Conservation (phyloP, 345 rosid species). For the Moringa oleifera region DNA sequence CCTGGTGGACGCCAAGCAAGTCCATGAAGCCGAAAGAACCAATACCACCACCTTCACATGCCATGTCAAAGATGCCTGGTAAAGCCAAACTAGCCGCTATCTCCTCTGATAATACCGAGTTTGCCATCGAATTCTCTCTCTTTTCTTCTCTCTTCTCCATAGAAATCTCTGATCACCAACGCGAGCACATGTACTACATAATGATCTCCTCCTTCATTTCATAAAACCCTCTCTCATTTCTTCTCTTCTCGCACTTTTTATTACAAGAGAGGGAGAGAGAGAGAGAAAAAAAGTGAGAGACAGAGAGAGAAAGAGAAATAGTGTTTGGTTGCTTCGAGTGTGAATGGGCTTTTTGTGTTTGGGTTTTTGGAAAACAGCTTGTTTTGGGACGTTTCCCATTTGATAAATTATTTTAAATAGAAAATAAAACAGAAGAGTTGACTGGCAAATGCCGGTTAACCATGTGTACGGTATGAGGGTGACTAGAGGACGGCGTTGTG, state of each 20-base stretch:
- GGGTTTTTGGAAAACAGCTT: slow-evolving; percentile 66
- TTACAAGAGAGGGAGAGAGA: slow-evolving; percentile 1
- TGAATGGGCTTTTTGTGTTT: slow-evolving; percentile 31
- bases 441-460: slow-evolving; percentile 67
- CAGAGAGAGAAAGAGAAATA: slow-evolving; percentile 19
- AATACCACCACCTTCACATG: slow-evolving; percentile 2
- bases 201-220: too few species aligned
- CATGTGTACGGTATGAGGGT: slow-evolving; percentile 24
- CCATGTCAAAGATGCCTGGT: slow-evolving; percentile 57
- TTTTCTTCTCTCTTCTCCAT: slow-evolving; percentile 29
- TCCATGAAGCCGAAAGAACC: slow-evolving; percentile 43
- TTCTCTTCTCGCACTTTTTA: slow-evolving; percentile 3
- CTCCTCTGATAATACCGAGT: slow-evolving; percentile 41
- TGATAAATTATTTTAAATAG: not conserved
- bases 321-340: slow-evolving; percentile 26
- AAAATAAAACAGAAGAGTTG: slow-evolving; percentile 13
- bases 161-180: slow-evolving; percentile 5
- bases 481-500: slow-evolving; percentile 33
- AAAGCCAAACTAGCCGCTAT: slow-evolving; percentile 25
- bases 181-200: too few species aligned
- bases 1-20: slow-evolving; percentile 36
- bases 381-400: slow-evolving; percentile 51
- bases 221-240: not conserved
- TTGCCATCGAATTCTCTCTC: slow-evolving; percentile 29
- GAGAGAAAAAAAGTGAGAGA: slow-evolving; percentile 11